Base-by-base conservation (phyloP, 2,329 filamentous ascomycete species). In the Gnomoniopsis sp. region DNA sequence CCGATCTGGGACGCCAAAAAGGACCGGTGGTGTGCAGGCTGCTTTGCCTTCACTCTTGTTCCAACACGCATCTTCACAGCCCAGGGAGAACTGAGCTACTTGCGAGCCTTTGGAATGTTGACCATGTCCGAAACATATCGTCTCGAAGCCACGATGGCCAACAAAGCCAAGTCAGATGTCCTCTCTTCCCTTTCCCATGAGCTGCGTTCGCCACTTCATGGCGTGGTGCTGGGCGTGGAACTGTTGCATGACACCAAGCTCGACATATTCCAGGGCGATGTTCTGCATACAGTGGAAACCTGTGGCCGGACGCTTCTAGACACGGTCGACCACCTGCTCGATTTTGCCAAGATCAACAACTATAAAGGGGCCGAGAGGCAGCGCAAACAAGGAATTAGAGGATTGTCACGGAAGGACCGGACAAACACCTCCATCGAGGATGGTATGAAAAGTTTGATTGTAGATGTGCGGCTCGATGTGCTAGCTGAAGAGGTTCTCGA, bases 181-280 rank as follows among this genome's bases (percentile, higher is more conserved):
- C 77, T 85, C 23, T 79, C 78, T 1, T 83, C 79, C 12, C 78
- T 85, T 47, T 82, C 78, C 33, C 82, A 85, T 66, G 82, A 85
- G 63, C 69, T 85, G 11, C 73, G 82, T 15, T 82, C 77, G 3
- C 82, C 82, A 2, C 71, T 86, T 1, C 82, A 85, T 61, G 82
- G 82, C 1, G 82, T 85, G 34, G 70, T 85, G 2, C 80, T 79
- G 0, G 83, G 70, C 64, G 76, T 75, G 3, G 79, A 81, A 59
- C 70, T 82, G 43, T 66, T 84, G 0, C 74, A 76, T 15, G 51
- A 51, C 14, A 77, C 74, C 0, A 62, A 70, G 2, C 67, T 80
- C 47, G 71, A 74, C 51, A 68, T 71, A 6, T 69, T 74, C 26
- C 77, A 80, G 59, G 66, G 71, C 3, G 73, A 75, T 19, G 72